These are phyloP conservation scores for Oryza glumipatula DNA, from an alignment of 176 grass and related monocot genomes.

Conservation along the genomic window DNA sequence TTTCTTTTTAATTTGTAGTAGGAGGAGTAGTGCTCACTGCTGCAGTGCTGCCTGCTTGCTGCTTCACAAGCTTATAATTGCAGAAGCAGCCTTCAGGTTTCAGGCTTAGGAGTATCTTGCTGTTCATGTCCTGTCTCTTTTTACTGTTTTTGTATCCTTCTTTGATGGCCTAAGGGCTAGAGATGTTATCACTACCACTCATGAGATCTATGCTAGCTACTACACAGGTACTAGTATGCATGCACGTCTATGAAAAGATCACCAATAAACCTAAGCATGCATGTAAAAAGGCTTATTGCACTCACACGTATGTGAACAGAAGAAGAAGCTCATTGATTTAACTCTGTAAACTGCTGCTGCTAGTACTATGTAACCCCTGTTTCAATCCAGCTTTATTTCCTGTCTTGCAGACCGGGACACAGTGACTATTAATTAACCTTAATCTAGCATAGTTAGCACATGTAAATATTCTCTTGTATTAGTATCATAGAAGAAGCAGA, in stretches of 20 bases:
- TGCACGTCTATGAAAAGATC: constrained; percentile 57
- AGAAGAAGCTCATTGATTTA: constrained; percentile 22
- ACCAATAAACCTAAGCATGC: constrained; percentile 47
- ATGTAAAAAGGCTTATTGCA: constrained; percentile 58
- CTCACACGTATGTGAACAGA: constrained; percentile 53
- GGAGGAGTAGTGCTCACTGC: constrained; percentile 47
- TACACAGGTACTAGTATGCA: constrained; percentile 37
- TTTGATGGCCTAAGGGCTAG: constrained; percentile 41
- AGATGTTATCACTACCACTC: constrained; percentile 29
- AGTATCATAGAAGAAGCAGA: not conserved
- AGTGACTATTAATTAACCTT: not conserved
- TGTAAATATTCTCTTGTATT: not conserved
- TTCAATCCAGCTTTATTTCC: constrained; percentile 26
- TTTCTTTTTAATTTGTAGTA: not conserved
- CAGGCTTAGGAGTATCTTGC: constrained; percentile 49
- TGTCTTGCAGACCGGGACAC: constrained; percentile 37
- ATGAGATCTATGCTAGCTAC: constrained; percentile 20
- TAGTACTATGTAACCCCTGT: constrained; percentile 32
- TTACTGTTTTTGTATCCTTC: constrained; percentile 56
- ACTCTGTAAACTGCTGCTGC: not conserved
- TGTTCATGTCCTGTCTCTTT: constrained; percentile 59
- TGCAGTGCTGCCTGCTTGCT: constrained; percentile 4
- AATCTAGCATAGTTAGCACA: not conserved
- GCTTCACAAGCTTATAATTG: constrained; percentile 52
- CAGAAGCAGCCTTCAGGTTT: constrained; percentile 45